phyloP scores from a whole-genome alignment of 148 eudicot species.

The Vaccinium vitisidaea region DNA sequence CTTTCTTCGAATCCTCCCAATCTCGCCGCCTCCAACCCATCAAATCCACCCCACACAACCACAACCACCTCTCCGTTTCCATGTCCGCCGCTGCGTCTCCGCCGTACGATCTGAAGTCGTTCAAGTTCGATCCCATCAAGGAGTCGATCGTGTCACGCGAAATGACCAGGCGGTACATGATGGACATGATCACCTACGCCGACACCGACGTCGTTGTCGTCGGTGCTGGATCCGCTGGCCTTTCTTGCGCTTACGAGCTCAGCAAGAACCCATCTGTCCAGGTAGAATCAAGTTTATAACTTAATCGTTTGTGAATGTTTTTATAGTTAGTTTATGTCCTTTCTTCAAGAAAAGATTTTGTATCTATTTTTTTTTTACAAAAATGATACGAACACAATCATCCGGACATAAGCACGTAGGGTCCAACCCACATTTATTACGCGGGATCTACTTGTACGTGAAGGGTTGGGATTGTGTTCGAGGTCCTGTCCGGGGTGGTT shows the following conservation, averaged over 20 bases:
- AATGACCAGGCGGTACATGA: slow-evolving; percentile 96
- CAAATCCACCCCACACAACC: slow-evolving; percentile 22
- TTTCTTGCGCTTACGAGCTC: slow-evolving; percentile 87
- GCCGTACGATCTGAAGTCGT: slow-evolving; percentile 51
- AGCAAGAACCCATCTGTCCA: slow-evolving; percentile 74
- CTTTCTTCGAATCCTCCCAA: slow-evolving; percentile 17
- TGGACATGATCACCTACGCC: slow-evolving; percentile 82
- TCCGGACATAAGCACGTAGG: too few relatives aligned
- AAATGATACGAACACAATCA: too few relatives aligned
- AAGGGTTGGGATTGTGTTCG: too few relatives aligned
- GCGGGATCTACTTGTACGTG: too few relatives aligned
- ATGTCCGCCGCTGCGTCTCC: slow-evolving; percentile 40
- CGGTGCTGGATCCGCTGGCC: slow-evolving; percentile 96
- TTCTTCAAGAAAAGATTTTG: neutral
- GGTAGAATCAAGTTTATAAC: slow-evolving; percentile 17
- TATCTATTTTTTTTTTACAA: too few relatives aligned
- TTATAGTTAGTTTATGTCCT: neutral
- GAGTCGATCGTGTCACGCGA: slow-evolving; percentile 88
- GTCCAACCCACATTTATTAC: too few relatives aligned
- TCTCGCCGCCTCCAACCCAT: slow-evolving; percentile 24
- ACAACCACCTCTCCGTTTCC: slow-evolving; percentile 24
- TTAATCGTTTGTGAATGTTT: neutral
- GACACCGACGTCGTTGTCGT: slow-evolving; percentile 89
- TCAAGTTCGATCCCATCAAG: slow-evolving; percentile 76
- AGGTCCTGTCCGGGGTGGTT: too few relatives aligned